Evolutionary conservation across 305 asterid species (phyloP), one percentile per base, ranked within the genome.

Genomic region (Vinca major): DNA sequence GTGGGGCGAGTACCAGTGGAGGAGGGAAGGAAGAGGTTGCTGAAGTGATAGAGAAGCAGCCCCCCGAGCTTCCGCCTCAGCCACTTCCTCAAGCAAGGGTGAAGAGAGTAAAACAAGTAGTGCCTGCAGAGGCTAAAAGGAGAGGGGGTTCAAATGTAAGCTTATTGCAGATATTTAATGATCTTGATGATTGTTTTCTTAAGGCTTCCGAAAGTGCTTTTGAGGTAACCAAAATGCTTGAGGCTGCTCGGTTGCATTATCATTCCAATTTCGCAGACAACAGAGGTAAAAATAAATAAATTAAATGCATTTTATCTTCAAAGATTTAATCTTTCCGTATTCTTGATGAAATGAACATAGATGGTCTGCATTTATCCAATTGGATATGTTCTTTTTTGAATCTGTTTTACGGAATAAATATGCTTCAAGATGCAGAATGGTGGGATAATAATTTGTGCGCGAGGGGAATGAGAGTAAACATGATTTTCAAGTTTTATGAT

Each of bases 211-310:
- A 91, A 78, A 89, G 99, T 75, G 97, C 98, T 73, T 89, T 86
- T 11, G 99, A 91, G 14, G 96, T 94, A 43, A 89, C 96, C 5
- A 82, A 95, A 69, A 91, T 91, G 98, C 96, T 94, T 6, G 97
- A 94, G 84, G 99, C 99, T 0, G 87, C 90, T 55, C 86, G 98
- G 54, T 83, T 94, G 87, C 99, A 94, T 80, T 94, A 94, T 75
- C 99, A 94, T 78, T 94, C 99, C 0, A 94, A 91, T 77, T 94
- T 91, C 4, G 97, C 99, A 1, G 99, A 94, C 78, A 89, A 91
- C 73, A 84, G 84, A 83, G 96, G 96, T 92, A 80, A 10, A 51
- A 41, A 41, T 41, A 41, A 41, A 53, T 51, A 63, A 20, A 52
- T 53, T 54, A 13, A 10, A 3, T 11, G 6, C 3, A 2, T 41